phyloP scores from a whole-genome alignment of 1,284 basidiomycete species.

The Malassezia sp. region DNA sequence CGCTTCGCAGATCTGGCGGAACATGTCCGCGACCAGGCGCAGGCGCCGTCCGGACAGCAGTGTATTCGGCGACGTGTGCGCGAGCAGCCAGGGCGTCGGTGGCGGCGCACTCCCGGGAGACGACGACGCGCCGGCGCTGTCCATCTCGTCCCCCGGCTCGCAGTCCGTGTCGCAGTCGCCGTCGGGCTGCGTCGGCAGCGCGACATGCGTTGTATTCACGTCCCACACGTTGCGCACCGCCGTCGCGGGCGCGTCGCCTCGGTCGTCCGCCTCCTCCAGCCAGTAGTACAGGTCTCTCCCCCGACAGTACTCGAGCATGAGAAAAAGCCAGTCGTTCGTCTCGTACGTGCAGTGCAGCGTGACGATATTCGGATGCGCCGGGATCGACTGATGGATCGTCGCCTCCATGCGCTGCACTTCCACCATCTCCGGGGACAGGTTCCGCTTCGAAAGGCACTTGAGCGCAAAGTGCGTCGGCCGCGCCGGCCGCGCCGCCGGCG shows the following conservation, averaged over 20 bases:
- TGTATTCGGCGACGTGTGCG: slow-evolving; percentile 62
- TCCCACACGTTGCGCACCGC: no score
- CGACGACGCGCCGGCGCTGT: no score
- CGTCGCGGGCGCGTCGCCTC: slow-evolving; percentile 9
- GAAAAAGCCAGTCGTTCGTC: slow-evolving; percentile 65
- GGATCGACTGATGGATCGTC: slow-evolving; percentile 84
- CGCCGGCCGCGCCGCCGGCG: no score
- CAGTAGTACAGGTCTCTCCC: slow-evolving; percentile 87
- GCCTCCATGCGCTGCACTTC: slow-evolving; percentile 52
- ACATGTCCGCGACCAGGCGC: slow-evolving; percentile 88
- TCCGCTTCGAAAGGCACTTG: slow-evolving; percentile 72
- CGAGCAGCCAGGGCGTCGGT: slow-evolving; percentile 64
- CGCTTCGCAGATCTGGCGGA: slow-evolving; percentile 93
- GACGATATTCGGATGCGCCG: slow-evolving; percentile 83
- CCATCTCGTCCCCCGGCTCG: not conserved
- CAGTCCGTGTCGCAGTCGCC: not conserved
- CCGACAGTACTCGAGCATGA: slow-evolving; percentile 81
- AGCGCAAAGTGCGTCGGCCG: slow-evolving; percentile 66
- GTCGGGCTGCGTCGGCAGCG: not conserved
- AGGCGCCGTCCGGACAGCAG: slow-evolving; percentile 76
- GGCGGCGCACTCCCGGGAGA: slow-evolving; percentile 41
- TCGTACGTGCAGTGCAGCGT: slow-evolving; percentile 63
- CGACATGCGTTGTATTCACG: no score
- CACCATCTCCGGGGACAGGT: slow-evolving; percentile 36
- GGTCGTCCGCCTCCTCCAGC: slow-evolving; percentile 57